These are phyloP conservation scores for Periconia macrospinosa DNA, from an alignment of 2,329 filamentous ascomycete genomes.

Conservation along the genomic window DNA sequence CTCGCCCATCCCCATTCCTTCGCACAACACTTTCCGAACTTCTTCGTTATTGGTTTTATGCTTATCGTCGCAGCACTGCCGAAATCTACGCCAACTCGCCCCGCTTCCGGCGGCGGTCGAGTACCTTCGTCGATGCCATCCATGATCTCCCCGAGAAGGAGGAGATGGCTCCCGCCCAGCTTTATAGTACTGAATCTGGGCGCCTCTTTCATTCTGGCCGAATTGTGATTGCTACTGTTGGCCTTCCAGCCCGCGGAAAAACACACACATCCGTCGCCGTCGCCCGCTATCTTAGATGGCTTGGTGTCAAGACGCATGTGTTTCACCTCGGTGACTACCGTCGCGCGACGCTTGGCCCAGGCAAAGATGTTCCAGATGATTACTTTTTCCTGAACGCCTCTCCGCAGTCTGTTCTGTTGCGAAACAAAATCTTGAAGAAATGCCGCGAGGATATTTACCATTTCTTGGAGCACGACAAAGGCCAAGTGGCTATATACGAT, in stretches of 20 bases:
- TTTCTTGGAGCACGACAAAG: constrained; percentile 95
- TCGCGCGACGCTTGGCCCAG: constrained; percentile 82
- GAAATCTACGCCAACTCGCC: constrained; percentile 90
- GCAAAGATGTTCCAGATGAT: constrained; percentile 85
- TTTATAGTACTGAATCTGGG: constrained; percentile 98
- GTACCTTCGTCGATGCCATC: constrained; percentile 95
- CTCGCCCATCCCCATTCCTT: constrained; percentile 1
- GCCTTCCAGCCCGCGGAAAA: constrained; percentile 91
- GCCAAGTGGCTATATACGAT: constrained; percentile 97
- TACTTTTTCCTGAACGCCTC: constrained; percentile 98
- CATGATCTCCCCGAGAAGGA: constrained; percentile 85
- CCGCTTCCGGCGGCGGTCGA: constrained; percentile 87
- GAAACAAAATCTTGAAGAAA: constrained; percentile 97
- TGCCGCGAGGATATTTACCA: constrained; percentile 96
- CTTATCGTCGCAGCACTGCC: constrained; percentile 65
- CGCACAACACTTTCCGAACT: background rate
- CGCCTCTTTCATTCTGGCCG: constrained; percentile 94
- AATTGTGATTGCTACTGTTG: constrained; percentile 96
- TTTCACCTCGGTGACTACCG: constrained; percentile 98
- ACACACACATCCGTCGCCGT: constrained; percentile 98
- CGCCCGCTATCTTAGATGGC: constrained; percentile 91
- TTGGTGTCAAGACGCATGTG: constrained; percentile 96
- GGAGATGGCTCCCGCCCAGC: constrained; percentile 88
- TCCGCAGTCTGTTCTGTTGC: constrained; percentile 85
- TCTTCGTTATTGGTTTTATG: background rate